Percentiles rank a stretch among this genome's conserved stretches.
Evolutionary conservation across 129 eudicot species (phyloP).

Genomic region (Glebionis coronaria): DNA sequence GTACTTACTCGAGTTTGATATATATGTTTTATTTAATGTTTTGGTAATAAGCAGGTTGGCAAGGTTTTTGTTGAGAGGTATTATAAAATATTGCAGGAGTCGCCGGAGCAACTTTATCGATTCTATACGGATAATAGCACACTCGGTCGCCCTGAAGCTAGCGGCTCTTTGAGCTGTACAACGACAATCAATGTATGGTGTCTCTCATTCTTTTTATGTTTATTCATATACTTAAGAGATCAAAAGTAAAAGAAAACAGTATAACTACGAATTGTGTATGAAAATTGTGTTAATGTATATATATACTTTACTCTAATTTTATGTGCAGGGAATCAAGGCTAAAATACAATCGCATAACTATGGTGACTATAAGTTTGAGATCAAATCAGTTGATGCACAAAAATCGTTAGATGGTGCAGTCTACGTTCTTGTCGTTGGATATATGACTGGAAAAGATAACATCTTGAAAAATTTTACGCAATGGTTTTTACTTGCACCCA

Average conservation of each 20-base stretch:
- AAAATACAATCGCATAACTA: conserved; percentile 13
- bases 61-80: conserved; percentile 62
- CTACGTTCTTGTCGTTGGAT: background rate
- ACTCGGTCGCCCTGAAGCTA: conserved; percentile 1
- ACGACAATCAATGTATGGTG: conserved; percentile 53
- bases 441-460: background rate
- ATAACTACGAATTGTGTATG: too few species aligned
- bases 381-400: background rate
- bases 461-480: conserved; percentile 33
- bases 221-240: too few species aligned
- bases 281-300: too few species aligned
- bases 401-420: background rate
- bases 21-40: background rate
- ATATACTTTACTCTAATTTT: too few species aligned
- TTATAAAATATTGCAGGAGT: conserved; percentile 52
- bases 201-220: background rate
- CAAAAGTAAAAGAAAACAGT: too few species aligned
- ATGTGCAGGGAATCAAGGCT: conserved; percentile 50
- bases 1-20: too few species aligned
- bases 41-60: conserved; percentile 39
- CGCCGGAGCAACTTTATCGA: background rate
- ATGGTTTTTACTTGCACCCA: conserved; percentile 70
- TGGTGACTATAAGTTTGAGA: background rate
- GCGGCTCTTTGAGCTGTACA: background rate
- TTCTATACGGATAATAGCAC: background rate